Conservation (phyloP, 768 basidiomycete species). For the Ephemerocybe angulata region DNA sequence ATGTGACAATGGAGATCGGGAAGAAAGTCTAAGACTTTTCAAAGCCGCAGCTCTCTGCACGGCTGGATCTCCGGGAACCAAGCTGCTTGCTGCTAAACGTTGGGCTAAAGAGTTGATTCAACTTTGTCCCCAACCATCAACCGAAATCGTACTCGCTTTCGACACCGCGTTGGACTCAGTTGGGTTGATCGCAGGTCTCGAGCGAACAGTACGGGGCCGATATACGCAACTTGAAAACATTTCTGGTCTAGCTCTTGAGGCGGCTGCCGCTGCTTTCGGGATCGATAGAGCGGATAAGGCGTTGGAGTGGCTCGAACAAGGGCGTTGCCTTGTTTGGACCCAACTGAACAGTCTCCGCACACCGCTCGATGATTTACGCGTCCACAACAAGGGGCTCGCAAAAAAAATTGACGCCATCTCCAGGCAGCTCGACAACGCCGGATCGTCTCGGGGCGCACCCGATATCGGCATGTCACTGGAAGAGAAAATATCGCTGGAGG, state of each 20-base stretch:
- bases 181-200: background rate
- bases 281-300: slow-evolving; percentile 16
- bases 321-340: slow-evolving; percentile 25
- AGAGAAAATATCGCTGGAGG: slow-evolving; percentile 13
- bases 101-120: background rate
- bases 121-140: background rate
- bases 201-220: background rate
- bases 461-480: background rate
- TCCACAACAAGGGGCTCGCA: slow-evolving; percentile 10
- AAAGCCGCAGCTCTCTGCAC: slow-evolving; percentile 3
- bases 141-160: background rate
- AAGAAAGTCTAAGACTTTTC: background rate
- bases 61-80: no score
- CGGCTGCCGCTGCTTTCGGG: slow-evolving; percentile 24
- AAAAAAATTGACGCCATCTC: slow-evolving; percentile 9
- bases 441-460: background rate
- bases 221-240: background rate
- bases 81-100: no score
- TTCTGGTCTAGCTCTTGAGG: slow-evolving; percentile 1
- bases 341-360: slow-evolving; percentile 22
- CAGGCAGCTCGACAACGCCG: slow-evolving; percentile 10
- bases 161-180: background rate
- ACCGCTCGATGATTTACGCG: slow-evolving; percentile 17
- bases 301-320: slow-evolving; percentile 32
- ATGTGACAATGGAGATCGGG: background rate